Conservation (phyloP, 352 stramenopile genomes). For the Pythium plurisporium region DNA sequence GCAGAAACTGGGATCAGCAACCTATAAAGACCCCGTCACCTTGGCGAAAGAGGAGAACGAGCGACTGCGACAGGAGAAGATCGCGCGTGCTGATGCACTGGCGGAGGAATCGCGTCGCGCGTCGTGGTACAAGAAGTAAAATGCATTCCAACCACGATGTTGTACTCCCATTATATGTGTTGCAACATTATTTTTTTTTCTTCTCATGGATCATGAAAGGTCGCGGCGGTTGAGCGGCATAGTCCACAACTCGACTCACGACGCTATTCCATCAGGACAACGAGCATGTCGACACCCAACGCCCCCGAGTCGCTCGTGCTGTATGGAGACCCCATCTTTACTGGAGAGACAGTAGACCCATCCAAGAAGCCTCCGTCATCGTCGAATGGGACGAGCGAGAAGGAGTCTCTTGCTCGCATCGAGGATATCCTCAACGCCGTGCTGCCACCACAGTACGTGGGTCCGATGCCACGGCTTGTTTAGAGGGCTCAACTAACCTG, state of each 20-base stretch:
- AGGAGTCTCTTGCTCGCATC: constrained; percentile 54
- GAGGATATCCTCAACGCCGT: constrained; percentile 79
- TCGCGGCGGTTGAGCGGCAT: constrained; percentile 26
- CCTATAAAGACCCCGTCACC: constrained; percentile 58
- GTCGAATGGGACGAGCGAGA: constrained; percentile 14
- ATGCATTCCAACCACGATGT: neutral
- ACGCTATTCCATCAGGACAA: neutral
- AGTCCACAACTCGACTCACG: neutral
- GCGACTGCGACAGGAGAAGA: constrained; percentile 45
- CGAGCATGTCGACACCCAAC: constrained; percentile 44
- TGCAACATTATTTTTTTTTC: neutral
- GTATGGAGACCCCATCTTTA: constrained; percentile 89
- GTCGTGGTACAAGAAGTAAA: constrained; percentile 16
- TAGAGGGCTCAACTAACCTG: neutral
- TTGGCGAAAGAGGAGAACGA: constrained; percentile 46
- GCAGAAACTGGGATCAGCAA: constrained; percentile 25
- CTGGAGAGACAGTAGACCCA: constrained; percentile 65
- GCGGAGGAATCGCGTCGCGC: constrained; percentile 14
- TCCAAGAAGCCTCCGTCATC: constrained; percentile 39
- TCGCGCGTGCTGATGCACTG: constrained; percentile 9
- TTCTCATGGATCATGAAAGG: constrained; percentile 23
- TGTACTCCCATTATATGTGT: neutral
- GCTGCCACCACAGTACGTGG: constrained; percentile 59
- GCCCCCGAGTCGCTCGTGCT: constrained; percentile 87
- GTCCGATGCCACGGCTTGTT: neutral